Evolutionary conservation across 1,284 basidiomycete genomes (phyloP), one percentile per base, ranked within the genome.

Genomic region (Spongispora temasekensis): DNA sequence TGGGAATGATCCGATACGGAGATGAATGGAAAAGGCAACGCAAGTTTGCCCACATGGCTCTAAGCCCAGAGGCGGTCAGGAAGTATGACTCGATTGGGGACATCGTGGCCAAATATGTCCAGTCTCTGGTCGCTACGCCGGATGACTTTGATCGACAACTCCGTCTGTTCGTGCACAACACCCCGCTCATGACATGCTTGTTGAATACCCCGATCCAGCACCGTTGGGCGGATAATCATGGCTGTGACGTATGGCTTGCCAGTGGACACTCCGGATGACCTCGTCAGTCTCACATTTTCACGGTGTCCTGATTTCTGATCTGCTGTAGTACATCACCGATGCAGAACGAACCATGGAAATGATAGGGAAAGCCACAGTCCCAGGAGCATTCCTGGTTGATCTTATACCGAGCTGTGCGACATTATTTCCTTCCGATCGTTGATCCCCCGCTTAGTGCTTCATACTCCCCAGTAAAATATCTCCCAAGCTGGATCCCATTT

Each of bases 241-340:
- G 28, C 65, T n/a, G 61, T 68, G 21, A 73, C 71, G 19, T 73
- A 73, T 60, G 71, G 71, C 6, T 5, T 73, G 6, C 60, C 65
- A 1, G 65, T 67, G 4, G 28, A 62, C 42, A 64, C 56, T 2
- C 59, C 63, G 9, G 64, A 69, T 37, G 62, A 67, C 50, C 25
- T 65, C 31, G 69, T 71, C 40, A 31, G 23, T 17, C 23, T 30
- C 15, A 12, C 28, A n/a, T 13, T 17, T 2, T 27, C 21, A 8
- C 5, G 13, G 32, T 8, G 19, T 27, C 8, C 27, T 2, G 27
- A n/a, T 15, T 13, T 23, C 40, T 63, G 23, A 65, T 28, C 2
- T 28, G 42, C 52, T 27, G 17, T 50, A 73, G 71, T 71, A 68
- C 46, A 65, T 73, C 31, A 51, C 55, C 5, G 57, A 68, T 37